phyloP scores from a whole-genome alignment of 169 alveolate genomes.

The Plasmodium vivax region DNA sequence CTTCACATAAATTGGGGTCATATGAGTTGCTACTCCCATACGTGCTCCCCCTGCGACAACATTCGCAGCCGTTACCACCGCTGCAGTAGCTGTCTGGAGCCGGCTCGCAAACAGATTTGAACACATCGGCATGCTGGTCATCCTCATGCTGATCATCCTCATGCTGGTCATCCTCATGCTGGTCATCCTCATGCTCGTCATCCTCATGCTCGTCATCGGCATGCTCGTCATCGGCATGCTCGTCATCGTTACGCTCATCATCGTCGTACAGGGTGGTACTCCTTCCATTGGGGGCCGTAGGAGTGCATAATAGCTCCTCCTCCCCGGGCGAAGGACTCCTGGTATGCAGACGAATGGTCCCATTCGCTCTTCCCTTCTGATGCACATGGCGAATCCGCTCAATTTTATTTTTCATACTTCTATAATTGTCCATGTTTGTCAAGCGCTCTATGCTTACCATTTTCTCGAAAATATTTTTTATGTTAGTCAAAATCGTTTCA shows the following conservation, averaged over 20 bases:
- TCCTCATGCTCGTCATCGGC: no score
- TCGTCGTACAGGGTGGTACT: neutral
- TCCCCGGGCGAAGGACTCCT: neutral
- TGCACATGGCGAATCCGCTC: neutral
- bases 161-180: no score
- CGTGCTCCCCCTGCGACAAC: neutral
- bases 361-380: neutral
- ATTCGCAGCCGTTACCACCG: neutral
- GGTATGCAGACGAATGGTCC: neutral
- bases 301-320: neutral
- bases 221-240: no score
- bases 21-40: neutral
- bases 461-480: slow-evolving; percentile 54
- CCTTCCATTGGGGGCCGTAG: neutral
- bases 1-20: neutral
- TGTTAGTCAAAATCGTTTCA: slow-evolving; percentile 24
- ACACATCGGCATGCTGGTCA: neutral
- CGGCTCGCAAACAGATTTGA: neutral
- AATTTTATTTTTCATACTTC: slow-evolving; percentile 13
- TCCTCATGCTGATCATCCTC: neutral
- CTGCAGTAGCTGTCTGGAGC: neutral
- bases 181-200: no score
- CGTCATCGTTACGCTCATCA: neutral
- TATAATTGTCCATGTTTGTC: slow-evolving; percentile 50
- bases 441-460: slow-evolving; percentile 31